These are phyloP conservation scores for Tylopilus sp. DNA, from an alignment of 768 basidiomycete genomes.

Conservation along the genomic window DNA sequence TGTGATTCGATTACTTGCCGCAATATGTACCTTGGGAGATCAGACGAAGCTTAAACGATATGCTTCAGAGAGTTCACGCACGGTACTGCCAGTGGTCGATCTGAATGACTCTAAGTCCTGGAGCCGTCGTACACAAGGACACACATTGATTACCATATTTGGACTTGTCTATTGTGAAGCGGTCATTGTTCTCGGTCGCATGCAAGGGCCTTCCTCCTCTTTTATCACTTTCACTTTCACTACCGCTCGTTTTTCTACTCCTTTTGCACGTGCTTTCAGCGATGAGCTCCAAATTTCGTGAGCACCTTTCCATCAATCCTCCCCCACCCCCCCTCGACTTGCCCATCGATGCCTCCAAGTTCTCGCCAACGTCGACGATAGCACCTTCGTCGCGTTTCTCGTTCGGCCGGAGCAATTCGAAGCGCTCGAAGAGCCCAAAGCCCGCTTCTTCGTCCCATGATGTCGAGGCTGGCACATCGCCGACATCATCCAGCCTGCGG, in stretches of 20 bases:
- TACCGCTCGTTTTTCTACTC: conserved; percentile 9
- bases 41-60: too few relatives aligned
- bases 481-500: conserved; percentile 22
- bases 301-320: conserved; percentile 26
- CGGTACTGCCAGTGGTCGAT: too few relatives aligned
- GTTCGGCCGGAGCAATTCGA: conserved; percentile 18
- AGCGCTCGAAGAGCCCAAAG: conserved; percentile 1
- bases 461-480: conserved; percentile 22
- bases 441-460: conserved; percentile 14
- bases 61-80: too few relatives aligned
- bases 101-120: too few relatives aligned
- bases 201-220: background rate
- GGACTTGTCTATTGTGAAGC: conserved; percentile 16
- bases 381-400: conserved; percentile 27
- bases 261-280: background rate
- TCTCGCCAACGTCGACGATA: conserved; percentile 44
- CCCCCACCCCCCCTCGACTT: conserved; percentile 8
- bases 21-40: too few relatives aligned
- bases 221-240: conserved; percentile 7
- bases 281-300: conserved; percentile 32
- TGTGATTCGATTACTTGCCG: too few relatives aligned
- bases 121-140: too few relatives aligned
- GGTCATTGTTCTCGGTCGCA: conserved; percentile 19
- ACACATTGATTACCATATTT: conserved; percentile 14
- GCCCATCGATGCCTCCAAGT: conserved; percentile 35